Percentiles rank a stretch among this genome's conserved stretches.
Evolutionary conservation across 768 basidiomycete genomes (phyloP).

Genomic region (Cystobasidiopsis lactophilus): DNA sequence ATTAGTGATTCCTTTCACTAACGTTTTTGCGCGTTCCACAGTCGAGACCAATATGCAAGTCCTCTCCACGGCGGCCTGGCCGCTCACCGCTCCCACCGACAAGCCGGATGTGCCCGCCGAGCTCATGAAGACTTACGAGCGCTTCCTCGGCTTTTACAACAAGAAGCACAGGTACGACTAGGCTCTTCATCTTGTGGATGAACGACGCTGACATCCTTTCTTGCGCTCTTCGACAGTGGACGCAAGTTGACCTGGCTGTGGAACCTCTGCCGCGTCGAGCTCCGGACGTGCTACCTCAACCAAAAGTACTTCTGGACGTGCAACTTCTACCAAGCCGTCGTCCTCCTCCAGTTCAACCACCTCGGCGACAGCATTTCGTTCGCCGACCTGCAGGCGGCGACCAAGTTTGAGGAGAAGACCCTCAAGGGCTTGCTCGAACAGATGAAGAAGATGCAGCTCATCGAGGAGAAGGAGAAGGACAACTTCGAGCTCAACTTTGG

Average conservation of each 20-base stretch:
- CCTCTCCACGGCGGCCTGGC: constrained; percentile 90
- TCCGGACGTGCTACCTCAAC: constrained; percentile 73
- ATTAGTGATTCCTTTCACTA: not conserved
- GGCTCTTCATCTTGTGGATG: not conserved
- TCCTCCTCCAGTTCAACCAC: constrained; percentile 82
- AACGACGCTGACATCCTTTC: not conserved
- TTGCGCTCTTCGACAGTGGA: constrained; percentile 33
- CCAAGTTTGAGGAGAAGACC: constrained; percentile 49
- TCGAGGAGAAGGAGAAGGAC: constrained; percentile 64
- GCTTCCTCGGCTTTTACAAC: constrained; percentile 82
- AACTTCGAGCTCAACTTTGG: constrained; percentile 77
- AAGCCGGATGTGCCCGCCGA: constrained; percentile 78
- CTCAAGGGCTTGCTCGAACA: constrained; percentile 40
- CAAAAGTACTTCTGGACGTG: constrained; percentile 95
- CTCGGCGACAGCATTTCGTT: constrained; percentile 59
- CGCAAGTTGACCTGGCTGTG: constrained; percentile 94
- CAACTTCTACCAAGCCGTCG: constrained; percentile 80
- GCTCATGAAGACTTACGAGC: constrained; percentile 63
- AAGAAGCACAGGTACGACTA: constrained; percentile 49
- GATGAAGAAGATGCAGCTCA: constrained; percentile 69
- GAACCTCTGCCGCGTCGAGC: constrained; percentile 94
- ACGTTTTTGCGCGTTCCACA: constrained; percentile 3
- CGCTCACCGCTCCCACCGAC: constrained; percentile 45
- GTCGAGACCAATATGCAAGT: constrained; percentile 86
- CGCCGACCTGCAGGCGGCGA: constrained; percentile 56